phyloP scores from a whole-genome alignment of 495 filamentous ascomycete genomes.

The Penicillium silybi region DNA sequence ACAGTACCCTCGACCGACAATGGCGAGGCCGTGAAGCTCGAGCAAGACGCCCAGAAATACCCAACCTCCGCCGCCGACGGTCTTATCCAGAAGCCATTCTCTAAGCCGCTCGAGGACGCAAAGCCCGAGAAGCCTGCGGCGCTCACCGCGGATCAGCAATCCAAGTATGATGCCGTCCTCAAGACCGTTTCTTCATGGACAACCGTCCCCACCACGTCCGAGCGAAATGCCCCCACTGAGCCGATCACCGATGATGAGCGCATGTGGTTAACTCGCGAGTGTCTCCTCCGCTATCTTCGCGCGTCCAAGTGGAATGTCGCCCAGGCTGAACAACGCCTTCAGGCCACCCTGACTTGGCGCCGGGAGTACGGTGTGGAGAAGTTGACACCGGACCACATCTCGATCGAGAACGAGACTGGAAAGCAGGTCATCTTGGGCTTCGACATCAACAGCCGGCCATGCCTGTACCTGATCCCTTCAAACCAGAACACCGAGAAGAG shows the following conservation, averaged over 20 bases:
- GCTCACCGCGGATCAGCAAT: slow-evolving; percentile 72
- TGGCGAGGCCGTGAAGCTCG: slow-evolving; percentile 12
- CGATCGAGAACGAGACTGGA: slow-evolving; percentile 88
- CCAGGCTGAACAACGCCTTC: slow-evolving; percentile 73
- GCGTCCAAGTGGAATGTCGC: slow-evolving; percentile 84
- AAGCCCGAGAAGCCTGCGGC: slow-evolving; percentile 48
- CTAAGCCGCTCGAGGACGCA: slow-evolving; percentile 51
- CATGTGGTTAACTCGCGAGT: slow-evolving; percentile 88
- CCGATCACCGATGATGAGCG: slow-evolving; percentile 76
- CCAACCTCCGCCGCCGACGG: slow-evolving; percentile 43
- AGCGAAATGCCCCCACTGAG: slow-evolving; percentile 52
- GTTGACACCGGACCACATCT: slow-evolving; percentile 78
- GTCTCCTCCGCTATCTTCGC: slow-evolving; percentile 86
- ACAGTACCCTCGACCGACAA: slow-evolving; percentile 11
- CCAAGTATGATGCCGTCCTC: slow-evolving; percentile 76
- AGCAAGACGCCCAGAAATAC: slow-evolving; percentile 36
- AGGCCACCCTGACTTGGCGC: slow-evolving; percentile 79
- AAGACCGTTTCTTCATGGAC: slow-evolving; percentile 64
- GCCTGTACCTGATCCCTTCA: slow-evolving; percentile 82
- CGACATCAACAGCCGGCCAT: slow-evolving; percentile 77
- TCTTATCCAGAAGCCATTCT: slow-evolving; percentile 67
- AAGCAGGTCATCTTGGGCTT: slow-evolving; percentile 89
- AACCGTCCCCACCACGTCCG: slow-evolving; percentile 59
- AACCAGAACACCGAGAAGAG: slow-evolving; percentile 88
- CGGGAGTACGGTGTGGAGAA: slow-evolving; percentile 76